phyloP scores from a whole-genome alignment of 2,329 filamentous ascomycete genomes.

The Sporothrix schenckii region DNA sequence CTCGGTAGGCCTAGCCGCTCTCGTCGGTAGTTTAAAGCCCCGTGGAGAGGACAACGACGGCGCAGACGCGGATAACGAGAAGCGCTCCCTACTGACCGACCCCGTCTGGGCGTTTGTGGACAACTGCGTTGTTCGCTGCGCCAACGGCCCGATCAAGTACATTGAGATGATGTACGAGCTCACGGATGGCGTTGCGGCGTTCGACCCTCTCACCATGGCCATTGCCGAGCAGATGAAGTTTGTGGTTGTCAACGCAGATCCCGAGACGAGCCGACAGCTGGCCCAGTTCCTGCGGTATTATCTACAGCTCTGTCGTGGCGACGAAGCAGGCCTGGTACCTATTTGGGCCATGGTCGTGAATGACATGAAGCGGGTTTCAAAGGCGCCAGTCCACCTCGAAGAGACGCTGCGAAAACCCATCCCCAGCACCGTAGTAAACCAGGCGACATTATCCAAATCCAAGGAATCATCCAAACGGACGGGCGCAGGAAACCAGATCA shows the following conservation, averaged over 20 bases:
- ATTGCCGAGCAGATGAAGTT: constrained; percentile 80
- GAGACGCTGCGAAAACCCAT: constrained; percentile 25
- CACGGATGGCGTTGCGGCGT: constrained; percentile 42
- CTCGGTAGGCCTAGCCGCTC: constrained; percentile 47
- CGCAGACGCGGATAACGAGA: constrained; percentile 33
- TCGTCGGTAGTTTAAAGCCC: constrained; percentile 49
- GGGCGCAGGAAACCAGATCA: neutral
- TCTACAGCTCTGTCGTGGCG: constrained; percentile 53
- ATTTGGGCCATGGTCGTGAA: constrained; percentile 49
- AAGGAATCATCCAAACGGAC: neutral
- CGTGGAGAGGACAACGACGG: neutral
- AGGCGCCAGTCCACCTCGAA: constrained; percentile 34
- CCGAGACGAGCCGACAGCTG: constrained; percentile 50
- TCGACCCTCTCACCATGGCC: constrained; percentile 69
- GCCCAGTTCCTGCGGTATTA: constrained; percentile 62
- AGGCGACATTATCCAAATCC: neutral
- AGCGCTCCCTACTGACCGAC: constrained; percentile 42
- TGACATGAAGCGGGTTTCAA: constrained; percentile 46
- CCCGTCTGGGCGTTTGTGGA: constrained; percentile 73
- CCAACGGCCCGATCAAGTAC: constrained; percentile 78
- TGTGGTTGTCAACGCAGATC: constrained; percentile 53
- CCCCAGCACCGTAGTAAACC: neutral
- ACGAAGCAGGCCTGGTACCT: constrained; percentile 49
- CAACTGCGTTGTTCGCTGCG: constrained; percentile 76
- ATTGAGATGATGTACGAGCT: constrained; percentile 68